Conservation (phyloP, 1,284 basidiomycete species). For the Stygiomarasmius scandens region DNA sequence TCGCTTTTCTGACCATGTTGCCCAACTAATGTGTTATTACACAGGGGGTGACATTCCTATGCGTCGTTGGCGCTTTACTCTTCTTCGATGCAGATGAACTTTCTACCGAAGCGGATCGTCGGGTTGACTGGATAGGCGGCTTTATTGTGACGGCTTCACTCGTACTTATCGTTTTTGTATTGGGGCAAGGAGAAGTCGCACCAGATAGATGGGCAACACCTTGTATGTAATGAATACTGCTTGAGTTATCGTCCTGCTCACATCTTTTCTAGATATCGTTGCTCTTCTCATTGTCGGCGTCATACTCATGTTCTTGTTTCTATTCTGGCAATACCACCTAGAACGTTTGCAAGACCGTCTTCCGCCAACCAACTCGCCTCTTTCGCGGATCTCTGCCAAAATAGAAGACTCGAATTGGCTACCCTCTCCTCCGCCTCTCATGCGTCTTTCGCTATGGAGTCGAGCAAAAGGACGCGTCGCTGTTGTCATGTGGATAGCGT, state of each 20-base stretch:
- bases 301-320: constrained; percentile 36
- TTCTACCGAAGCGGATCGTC: constrained; percentile 50
- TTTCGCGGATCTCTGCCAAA: not conserved
- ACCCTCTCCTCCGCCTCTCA: constrained; percentile 14
- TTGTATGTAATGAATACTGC: constrained; percentile 50
- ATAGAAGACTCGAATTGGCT: not conserved
- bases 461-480: constrained; percentile 12
- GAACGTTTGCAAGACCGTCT: constrained; percentile 7
- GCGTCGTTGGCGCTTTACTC: constrained; percentile 50
- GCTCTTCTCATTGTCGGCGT: constrained; percentile 35
- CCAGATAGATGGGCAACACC: constrained; percentile 74
- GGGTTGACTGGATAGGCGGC: constrained; percentile 86
- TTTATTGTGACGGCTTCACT: constrained; percentile 74
- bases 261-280: constrained; percentile 12
- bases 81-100: constrained; percentile 57
- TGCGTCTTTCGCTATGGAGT: constrained; percentile 10
- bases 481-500: constrained; percentile 39
- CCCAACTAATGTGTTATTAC: constrained; percentile 38
- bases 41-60: constrained; percentile 40
- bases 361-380: not conserved
- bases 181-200: constrained; percentile 75
- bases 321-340: constrained; percentile 17
- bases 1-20: not conserved
- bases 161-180: constrained; percentile 78
- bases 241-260: not conserved